Base-by-base conservation (phyloP, 306 rosid species). In the Lathyrus tuberosus region DNA sequence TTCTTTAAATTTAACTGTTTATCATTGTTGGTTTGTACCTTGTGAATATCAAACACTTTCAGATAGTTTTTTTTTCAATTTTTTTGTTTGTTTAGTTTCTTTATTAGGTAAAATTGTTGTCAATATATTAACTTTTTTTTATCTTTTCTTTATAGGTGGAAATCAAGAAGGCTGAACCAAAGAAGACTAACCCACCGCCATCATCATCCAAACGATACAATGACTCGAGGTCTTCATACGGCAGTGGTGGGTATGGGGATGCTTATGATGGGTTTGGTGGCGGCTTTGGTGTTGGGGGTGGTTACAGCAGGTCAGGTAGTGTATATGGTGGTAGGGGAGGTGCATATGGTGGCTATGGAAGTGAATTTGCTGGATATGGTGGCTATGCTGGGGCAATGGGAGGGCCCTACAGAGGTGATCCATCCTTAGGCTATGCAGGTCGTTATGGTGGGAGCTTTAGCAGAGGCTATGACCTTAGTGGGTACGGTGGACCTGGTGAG, bases 101-200 rank as follows among this genome's bases (percentile, higher is more conserved):
- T 56, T 16, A 13, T 57, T 5, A 22, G 43, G 31, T 48, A 16
- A 20, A 31, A 76, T 46, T 60, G 24, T 41, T 42, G 10, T 35
- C 46, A 44, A 30, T 9, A 28, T 54, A 51, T 41, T 67, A 62
- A 48, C 42, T 30, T 18, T n/a, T n/a, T n/a, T n/a, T n/a, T 5
- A 38, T 42, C 28, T 77, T 64, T 66, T 64, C 43, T 72, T 64
- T 74, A 67, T 81, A 94, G 99, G 99, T 94, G 82, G 99, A 94
- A 79, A 91, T 91, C 64, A 94, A 94, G 80, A 91, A 91, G 77
- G 99, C 99, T n/a, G 99, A 94, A 72, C 99, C 99, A 6, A 91
- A 89, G 81, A 94, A 94, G 83, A 79, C 96, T 44, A 88, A 83
- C 76, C 78, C 88, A 53, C 87, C 94, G 17, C 87, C 87, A 38